A percentile compares a stretch with the other conserved stretches of the same genome.
These are phyloP conservation scores for Adansonia digitata DNA, from an alignment of 345 rosid species.

Conservation along the genomic window DNA sequence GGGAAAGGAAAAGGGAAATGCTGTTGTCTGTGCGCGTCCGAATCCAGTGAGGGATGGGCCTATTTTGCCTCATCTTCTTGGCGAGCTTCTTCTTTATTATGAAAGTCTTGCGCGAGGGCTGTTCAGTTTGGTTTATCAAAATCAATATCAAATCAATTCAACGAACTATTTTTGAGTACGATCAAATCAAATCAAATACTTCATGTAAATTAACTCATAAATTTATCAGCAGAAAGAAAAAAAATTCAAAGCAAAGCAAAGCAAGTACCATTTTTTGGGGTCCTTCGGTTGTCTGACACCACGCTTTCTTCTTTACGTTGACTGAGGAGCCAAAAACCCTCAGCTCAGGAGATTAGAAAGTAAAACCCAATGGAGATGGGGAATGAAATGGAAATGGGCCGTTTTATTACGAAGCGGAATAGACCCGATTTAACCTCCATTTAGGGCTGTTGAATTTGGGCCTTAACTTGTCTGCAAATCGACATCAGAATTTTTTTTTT, in stretches of 20 bases:
- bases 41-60: constrained; percentile 72
- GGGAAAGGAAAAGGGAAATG: constrained; percentile 17
- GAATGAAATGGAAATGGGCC: not conserved
- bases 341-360: not conserved
- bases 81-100: constrained; percentile 68
- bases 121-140: constrained; percentile 12
- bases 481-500: no score
- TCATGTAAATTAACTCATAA: not conserved
- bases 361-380: not conserved
- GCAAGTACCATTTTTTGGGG: not conserved
- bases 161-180: not conserved
- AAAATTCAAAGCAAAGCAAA: not conserved
- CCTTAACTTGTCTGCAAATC: not conserved
- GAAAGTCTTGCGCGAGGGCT: constrained; percentile 96
- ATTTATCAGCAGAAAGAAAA: not conserved
- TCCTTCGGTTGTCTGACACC: not conserved
- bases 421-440: not conserved
- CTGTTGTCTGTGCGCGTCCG: constrained; percentile 64
- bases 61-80: constrained; percentile 76
- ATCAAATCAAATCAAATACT: not conserved
- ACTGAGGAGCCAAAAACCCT: not conserved
- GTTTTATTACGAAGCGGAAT: not conserved
- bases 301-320: no score
- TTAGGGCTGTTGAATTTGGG: not conserved
- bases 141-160: not conserved